Percentiles rank a stretch among this genome's conserved stretches.
phyloP scores from a whole-genome alignment of 192 early-diverging fungal species.

The Dissophora ornata region DNA sequence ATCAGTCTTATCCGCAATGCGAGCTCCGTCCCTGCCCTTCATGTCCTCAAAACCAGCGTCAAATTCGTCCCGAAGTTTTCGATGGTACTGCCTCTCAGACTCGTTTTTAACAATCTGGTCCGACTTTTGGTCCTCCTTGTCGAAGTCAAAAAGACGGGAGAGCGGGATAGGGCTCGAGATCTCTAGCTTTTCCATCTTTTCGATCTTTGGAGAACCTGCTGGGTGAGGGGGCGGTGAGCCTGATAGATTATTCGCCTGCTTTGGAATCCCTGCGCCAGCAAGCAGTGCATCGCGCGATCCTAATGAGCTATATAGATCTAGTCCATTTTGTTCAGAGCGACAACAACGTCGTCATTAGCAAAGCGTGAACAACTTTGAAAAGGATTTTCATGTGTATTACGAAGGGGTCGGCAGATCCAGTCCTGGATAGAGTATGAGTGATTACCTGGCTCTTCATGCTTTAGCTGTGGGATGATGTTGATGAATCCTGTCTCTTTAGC shows the following conservation, averaged over 20 bases:
- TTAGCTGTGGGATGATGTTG: slow-evolving; percentile 37
- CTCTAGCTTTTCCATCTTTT: slow-evolving; percentile 31
- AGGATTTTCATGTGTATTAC: too few relatives aligned
- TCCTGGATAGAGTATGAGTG: background rate
- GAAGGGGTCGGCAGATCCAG: background rate
- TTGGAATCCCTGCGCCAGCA: slow-evolving; percentile 16
- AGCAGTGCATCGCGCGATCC: slow-evolving; percentile 25
- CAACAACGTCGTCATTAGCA: too few relatives aligned
- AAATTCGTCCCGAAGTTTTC: slow-evolving; percentile 46
- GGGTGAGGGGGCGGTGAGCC: background rate
- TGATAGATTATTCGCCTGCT: background rate
- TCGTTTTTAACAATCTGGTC: slow-evolving; percentile 39
- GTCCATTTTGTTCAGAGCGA: background rate
- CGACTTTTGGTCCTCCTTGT: slow-evolving; percentile 40
- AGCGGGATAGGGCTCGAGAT: slow-evolving; percentile 42
- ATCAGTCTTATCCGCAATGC: background rate
- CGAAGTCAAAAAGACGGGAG: slow-evolving; percentile 49
- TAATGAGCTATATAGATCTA: slow-evolving; percentile 44
- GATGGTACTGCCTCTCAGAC: slow-evolving; percentile 35
- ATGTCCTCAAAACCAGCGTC: slow-evolving; percentile 45
- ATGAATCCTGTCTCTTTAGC: slow-evolving; percentile 44
- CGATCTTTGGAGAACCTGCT: slow-evolving; percentile 23
- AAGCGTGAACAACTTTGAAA: too few relatives aligned
- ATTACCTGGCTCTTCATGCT: slow-evolving; percentile 48
- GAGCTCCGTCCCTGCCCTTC: slow-evolving; percentile 1